Evolutionary conservation across 2,329 filamentous ascomycete genomes (phyloP).

Genomic region (Cladosporium sp.): DNA sequence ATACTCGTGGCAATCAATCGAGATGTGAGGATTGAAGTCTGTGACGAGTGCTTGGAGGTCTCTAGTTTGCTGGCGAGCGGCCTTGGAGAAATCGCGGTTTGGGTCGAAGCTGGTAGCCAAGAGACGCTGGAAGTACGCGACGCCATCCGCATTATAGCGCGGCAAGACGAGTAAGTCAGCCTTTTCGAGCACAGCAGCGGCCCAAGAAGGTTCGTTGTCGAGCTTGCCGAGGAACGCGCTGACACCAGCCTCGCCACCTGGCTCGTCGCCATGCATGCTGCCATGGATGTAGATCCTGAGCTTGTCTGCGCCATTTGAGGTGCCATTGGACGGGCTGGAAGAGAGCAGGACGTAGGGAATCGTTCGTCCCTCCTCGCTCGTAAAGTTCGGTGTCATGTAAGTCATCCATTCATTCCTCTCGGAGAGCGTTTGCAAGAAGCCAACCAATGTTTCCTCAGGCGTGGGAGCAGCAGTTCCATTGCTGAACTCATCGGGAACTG

Average conservation of each 20-base stretch:
- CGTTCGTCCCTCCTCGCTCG: slow-evolving; percentile 37
- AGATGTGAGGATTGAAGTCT: slow-evolving; percentile 31
- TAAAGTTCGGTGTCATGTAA: slow-evolving; percentile 32
- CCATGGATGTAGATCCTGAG: slow-evolving; percentile 41
- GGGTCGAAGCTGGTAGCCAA: slow-evolving; percentile 40
- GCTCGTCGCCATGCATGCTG: slow-evolving; percentile 41
- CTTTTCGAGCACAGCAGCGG: slow-evolving; percentile 33
- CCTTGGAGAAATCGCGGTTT: slow-evolving; percentile 41
- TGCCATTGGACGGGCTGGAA: slow-evolving; percentile 22
- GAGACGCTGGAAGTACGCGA: slow-evolving; percentile 39
- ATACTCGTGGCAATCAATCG: slow-evolving; percentile 35
- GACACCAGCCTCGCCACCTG: slow-evolving; percentile 39
- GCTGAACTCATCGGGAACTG: slow-evolving; percentile 32
- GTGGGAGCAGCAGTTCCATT: slow-evolving; percentile 38
- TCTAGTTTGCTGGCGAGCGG: slow-evolving; percentile 38
- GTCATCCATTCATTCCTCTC: slow-evolving; percentile 38
- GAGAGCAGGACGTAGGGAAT: slow-evolving; percentile 36
- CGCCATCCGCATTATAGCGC: slow-evolving; percentile 41
- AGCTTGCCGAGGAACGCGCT: slow-evolving; percentile 40
- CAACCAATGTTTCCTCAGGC: slow-evolving; percentile 29
- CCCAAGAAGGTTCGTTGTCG: slow-evolving; percentile 36
- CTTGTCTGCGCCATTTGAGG: slow-evolving; percentile 28
- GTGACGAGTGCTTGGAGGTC: slow-evolving; percentile 26
- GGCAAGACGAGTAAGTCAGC: slow-evolving; percentile 39
- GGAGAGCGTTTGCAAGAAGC: slow-evolving; percentile 33